These are phyloP conservation scores for Podila horticola DNA, from an alignment of 192 early-diverging fungal genomes.

Conservation along the genomic window DNA sequence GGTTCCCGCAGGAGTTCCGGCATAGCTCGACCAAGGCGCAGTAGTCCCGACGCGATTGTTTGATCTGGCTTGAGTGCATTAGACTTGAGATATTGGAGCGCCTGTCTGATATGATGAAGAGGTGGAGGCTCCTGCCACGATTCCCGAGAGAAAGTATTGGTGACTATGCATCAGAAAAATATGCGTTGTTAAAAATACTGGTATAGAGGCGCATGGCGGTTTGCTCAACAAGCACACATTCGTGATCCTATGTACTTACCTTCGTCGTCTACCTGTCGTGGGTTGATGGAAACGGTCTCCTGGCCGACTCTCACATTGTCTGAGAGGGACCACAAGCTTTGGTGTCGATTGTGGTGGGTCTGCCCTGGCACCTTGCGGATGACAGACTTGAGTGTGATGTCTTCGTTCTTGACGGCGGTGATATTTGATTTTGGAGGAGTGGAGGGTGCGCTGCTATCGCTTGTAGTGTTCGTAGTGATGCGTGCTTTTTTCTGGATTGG, in stretches of 20 bases:
- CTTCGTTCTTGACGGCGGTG: slow-evolving; percentile 27
- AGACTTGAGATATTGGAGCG: slow-evolving; percentile 33
- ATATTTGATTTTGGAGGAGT: slow-evolving; percentile 25
- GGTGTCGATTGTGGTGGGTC: not conserved
- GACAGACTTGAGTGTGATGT: slow-evolving; percentile 19
- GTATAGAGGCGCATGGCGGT: not conserved
- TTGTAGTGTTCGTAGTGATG: slow-evolving; percentile 15
- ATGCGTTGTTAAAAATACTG: not conserved
- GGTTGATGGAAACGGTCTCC: slow-evolving; percentile 23
- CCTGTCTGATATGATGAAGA: slow-evolving; percentile 30
- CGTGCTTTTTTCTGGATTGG: slow-evolving; percentile 32
- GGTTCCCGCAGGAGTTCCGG: slow-evolving; percentile 30
- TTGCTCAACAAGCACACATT: not conserved
- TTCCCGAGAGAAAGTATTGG: slow-evolving; percentile 24
- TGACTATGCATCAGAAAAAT: slow-evolving; percentile 7
- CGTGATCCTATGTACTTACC: not conserved
- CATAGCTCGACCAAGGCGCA: slow-evolving; percentile 40
- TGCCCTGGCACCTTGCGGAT: slow-evolving; percentile 35
- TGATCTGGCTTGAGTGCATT: slow-evolving; percentile 46
- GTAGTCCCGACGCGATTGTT: slow-evolving; percentile 34
- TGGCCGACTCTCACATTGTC: slow-evolving; percentile 25
- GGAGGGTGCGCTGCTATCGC: slow-evolving; percentile 31
- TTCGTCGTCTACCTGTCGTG: slow-evolving; percentile 46
- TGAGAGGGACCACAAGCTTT: slow-evolving; percentile 24
- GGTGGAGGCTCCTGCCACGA: slow-evolving; percentile 41